Percentiles rank a stretch among this genome's conserved stretches.
Evolutionary conservation across 352 stramenopile genomes (phyloP).

Genomic region (Globisporangium canariense): DNA sequence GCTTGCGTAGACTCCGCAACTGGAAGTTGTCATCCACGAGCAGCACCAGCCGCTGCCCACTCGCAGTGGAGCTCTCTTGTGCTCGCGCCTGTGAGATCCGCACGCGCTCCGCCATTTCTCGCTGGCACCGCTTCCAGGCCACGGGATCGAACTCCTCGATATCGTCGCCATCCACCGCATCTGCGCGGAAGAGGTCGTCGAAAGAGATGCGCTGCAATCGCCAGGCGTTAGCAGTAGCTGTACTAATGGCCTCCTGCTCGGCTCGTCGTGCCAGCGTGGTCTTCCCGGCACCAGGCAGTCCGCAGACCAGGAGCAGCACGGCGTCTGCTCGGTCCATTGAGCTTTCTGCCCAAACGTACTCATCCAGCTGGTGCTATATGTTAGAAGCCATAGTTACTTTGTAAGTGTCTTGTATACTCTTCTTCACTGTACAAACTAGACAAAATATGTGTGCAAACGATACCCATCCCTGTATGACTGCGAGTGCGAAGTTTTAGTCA

Average conservation of each 20-base stretch:
- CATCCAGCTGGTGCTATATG: not conserved
- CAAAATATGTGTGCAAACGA: no score
- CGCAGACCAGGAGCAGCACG: slow-evolving; percentile 55
- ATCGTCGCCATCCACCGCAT: not conserved
- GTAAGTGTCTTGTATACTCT: not conserved
- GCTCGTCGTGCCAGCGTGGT: slow-evolving; percentile 37
- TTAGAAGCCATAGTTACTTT: not conserved
- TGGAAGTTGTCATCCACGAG: slow-evolving; percentile 75
- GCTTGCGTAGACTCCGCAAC: slow-evolving; percentile 66
- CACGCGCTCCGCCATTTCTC: slow-evolving; percentile 37
- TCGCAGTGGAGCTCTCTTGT: slow-evolving; percentile 2
- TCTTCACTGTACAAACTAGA: not conserved
- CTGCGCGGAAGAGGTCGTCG: slow-evolving; percentile 43
- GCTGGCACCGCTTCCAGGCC: slow-evolving; percentile 51
- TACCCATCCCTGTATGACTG: no score
- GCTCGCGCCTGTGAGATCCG: slow-evolving; percentile 13
- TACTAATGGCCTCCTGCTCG: not conserved
- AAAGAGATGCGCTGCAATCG: slow-evolving; percentile 47
- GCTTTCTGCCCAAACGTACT: no score
- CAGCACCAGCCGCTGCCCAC: slow-evolving; percentile 28
- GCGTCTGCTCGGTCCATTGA: slow-evolving; percentile 2
- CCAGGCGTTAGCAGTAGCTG: not conserved
- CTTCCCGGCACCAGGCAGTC: slow-evolving; percentile 67
- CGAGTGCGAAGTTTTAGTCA: no score
- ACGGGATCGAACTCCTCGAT: slow-evolving; percentile 37